Percentiles rank a stretch among this genome's conserved stretches.
Evolutionary conservation across 768 basidiomycete genomes (phyloP).

Genomic region (Guyanaporus albipodus): DNA sequence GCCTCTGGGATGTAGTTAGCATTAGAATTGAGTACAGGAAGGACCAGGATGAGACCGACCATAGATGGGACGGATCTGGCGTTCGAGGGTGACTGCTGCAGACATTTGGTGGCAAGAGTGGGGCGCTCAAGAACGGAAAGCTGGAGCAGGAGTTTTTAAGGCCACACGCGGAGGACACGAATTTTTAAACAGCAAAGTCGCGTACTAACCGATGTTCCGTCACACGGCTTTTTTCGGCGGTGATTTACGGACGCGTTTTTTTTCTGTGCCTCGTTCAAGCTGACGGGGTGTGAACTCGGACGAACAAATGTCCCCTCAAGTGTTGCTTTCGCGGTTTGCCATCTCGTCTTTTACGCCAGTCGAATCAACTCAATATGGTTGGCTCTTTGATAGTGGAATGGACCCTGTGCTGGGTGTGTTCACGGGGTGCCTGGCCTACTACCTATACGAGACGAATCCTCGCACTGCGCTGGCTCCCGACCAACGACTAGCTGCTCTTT

Average conservation of each 20-base stretch:
- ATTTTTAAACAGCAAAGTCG: conserved; percentile 22
- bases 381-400: conserved; percentile 42
- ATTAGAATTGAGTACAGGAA: neutral
- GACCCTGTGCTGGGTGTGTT: conserved; percentile 76
- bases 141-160: conserved; percentile 3
- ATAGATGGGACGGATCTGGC: conserved; percentile 83
- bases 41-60: conserved; percentile 42
- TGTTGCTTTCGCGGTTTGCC: conserved; percentile 32
- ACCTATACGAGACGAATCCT: conserved; percentile 77
- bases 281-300: neutral
- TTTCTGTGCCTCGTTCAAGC: neutral
- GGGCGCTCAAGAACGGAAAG: too few species aligned
- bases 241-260: conserved; percentile 10
- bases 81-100: conserved; percentile 55
- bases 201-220: conserved; percentile 26
- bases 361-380: neutral
- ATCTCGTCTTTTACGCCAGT: neutral
- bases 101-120: conserved; percentile 39
- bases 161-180: conserved; percentile 11
- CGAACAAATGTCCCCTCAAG: conserved; percentile 40
- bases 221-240: conserved; percentile 24
- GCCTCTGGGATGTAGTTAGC: conserved; percentile 52
- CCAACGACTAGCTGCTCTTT: conserved; percentile 49
- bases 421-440: conserved; percentile 74
- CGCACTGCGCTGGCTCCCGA: conserved; percentile 59